Evolutionary conservation across 2,329 filamentous ascomycete species (phyloP).

Genomic region (Penicillium sp.): DNA sequence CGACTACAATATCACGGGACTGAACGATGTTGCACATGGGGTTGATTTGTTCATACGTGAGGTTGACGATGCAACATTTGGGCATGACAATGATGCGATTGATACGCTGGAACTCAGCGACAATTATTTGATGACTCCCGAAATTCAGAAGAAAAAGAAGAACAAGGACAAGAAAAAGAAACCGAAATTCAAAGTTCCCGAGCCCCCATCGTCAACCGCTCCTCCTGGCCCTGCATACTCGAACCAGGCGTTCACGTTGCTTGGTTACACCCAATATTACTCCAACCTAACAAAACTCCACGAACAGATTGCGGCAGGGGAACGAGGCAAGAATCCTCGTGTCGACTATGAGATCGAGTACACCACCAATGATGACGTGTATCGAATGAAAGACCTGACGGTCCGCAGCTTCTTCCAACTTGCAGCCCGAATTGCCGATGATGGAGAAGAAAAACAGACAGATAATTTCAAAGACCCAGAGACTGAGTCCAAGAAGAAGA

Average conservation of each 20-base stretch:
- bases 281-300: slow-evolving; percentile 92
- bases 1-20: slow-evolving; percentile 84
- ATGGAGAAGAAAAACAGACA: slow-evolving; percentile 17
- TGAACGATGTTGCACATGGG: slow-evolving; percentile 56
- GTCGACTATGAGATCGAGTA: slow-evolving; percentile 84
- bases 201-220: slow-evolving; percentile 67
- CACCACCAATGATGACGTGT: slow-evolving; percentile 73
- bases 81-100: background rate
- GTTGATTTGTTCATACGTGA: slow-evolving; percentile 13
- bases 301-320: slow-evolving; percentile 59
- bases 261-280: slow-evolving; percentile 85
- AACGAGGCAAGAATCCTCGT: slow-evolving; percentile 54
- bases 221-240: slow-evolving; percentile 88
- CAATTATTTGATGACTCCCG: background rate
- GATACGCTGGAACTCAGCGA: background rate
- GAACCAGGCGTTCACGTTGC: slow-evolving; percentile 73
- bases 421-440: slow-evolving; percentile 71
- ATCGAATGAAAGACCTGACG: slow-evolving; percentile 77
- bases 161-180: slow-evolving; percentile 51
- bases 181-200: slow-evolving; percentile 64
- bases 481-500: slow-evolving; percentile 28
- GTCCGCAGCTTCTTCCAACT: slow-evolving; percentile 76
- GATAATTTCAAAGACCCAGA: slow-evolving; percentile 12
- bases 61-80: slow-evolving; percentile 1
- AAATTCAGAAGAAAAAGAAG: slow-evolving; percentile 37